Percentiles rank a stretch among this genome's conserved stretches.
Conservation (phyloP, 148 eudicot species). For the Vaccinium darrowii region DNA sequence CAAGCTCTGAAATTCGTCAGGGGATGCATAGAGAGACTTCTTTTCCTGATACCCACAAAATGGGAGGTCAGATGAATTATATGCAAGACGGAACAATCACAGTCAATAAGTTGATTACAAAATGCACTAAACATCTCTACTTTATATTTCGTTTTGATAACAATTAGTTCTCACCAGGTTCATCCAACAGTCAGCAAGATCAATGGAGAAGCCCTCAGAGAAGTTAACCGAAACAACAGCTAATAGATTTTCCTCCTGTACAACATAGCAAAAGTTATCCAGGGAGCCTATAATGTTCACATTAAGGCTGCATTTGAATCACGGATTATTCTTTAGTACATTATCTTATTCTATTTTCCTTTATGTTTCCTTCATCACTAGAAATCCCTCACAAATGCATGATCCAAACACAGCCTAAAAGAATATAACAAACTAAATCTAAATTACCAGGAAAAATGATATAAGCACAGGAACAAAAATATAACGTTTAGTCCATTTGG, state of each 20-base stretch:
- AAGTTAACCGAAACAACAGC: slow-evolving; percentile 64
- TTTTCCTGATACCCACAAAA: slow-evolving; percentile 46
- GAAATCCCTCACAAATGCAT: background rate
- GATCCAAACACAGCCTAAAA: background rate
- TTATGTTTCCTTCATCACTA: background rate
- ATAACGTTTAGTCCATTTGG: background rate
- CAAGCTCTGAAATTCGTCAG: slow-evolving; percentile 64
- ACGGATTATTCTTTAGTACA: background rate
- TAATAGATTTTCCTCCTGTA: slow-evolving; percentile 63
- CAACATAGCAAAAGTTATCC: slow-evolving; percentile 6
- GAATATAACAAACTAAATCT: background rate
- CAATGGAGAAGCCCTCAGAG: slow-evolving; percentile 52
- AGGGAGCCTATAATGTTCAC: background rate
- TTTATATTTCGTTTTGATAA: background rate
- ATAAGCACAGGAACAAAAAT: background rate
- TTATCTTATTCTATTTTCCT: background rate
- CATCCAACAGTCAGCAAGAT: slow-evolving; percentile 67
- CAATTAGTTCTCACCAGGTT: slow-evolving; percentile 40
- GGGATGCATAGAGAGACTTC: slow-evolving; percentile 64
- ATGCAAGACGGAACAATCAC: background rate
- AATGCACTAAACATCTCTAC: background rate
- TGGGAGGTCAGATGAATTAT: background rate
- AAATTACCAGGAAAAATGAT: background rate
- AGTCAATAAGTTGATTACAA: background rate
- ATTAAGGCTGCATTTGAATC: background rate